Evolutionary conservation across 1,284 basidiomycete genomes (phyloP).

Genomic region (Prillingera fragicola): DNA sequence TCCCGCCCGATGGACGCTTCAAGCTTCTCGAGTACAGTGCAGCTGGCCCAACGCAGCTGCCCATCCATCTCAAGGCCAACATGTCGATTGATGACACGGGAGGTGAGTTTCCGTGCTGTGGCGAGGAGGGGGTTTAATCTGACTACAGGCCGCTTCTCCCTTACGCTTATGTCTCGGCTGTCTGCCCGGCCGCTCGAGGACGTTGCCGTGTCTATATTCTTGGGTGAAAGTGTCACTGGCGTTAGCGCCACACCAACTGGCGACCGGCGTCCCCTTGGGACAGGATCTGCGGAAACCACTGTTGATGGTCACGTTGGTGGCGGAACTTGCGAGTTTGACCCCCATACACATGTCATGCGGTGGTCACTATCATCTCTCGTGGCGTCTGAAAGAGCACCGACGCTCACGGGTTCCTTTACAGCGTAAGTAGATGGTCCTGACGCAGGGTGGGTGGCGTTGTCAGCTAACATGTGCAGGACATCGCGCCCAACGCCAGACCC

Average conservation of each 20-base stretch:
- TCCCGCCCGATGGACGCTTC: conserved; percentile 91
- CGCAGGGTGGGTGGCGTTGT: background rate
- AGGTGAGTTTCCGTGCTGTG: conserved; percentile 50
- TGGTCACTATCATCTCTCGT: conserved; percentile 71
- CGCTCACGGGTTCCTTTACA: conserved; percentile 68
- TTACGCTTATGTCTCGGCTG: conserved; percentile 64
- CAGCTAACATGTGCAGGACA: background rate
- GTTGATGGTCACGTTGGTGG: conserved; percentile 51
- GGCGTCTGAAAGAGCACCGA: conserved; percentile 62
- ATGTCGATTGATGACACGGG: conserved; percentile 60
- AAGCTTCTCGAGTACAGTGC: conserved; percentile 79
- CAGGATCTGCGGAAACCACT: conserved; percentile 21
- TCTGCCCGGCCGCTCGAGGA: conserved; percentile 64
- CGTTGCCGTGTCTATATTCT: conserved; percentile 62
- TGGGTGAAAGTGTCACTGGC: conserved; percentile 56
- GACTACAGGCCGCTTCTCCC: conserved; percentile 61
- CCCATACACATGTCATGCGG: conserved; percentile 58
- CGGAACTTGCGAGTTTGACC: conserved; percentile 72
- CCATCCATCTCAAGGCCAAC: conserved; percentile 60
- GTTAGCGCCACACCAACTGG: conserved; percentile 54
- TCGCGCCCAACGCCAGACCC: conserved; percentile 56
- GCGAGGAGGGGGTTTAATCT: background rate
- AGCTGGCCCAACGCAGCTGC: conserved; percentile 52
- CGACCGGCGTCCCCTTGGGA: too few relatives aligned
- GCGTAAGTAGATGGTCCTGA: conserved; percentile 38